Evolutionary conservation across 345 rosid genomes (phyloP).

Genomic region (Linum usitatissimum): DNA sequence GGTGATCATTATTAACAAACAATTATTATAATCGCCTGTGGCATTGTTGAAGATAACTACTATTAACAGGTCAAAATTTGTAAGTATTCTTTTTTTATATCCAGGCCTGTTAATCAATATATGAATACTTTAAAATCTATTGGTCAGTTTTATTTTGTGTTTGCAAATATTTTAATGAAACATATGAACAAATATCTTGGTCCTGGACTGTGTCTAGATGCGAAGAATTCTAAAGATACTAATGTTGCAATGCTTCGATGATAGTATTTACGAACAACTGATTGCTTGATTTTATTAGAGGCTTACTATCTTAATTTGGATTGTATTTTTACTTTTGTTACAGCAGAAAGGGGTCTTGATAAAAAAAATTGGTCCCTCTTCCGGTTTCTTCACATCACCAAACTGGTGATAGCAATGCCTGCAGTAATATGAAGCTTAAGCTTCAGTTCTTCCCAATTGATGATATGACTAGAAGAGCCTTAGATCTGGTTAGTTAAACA

Average conservation of each 20-base stretch:
- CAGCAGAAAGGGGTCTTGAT: slow-evolving; percentile 35
- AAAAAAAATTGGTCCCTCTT: slow-evolving; percentile 32
- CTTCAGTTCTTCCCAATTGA: slow-evolving; percentile 95
- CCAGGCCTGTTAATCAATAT: too few species aligned
- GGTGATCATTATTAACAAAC: too few species aligned
- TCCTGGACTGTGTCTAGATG: slow-evolving; percentile 83
- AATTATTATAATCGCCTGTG: too few species aligned
- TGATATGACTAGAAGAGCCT: slow-evolving; percentile 69
- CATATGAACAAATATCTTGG: slow-evolving; percentile 96
- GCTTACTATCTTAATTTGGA: not conserved
- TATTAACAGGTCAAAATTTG: too few species aligned
- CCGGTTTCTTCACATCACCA: slow-evolving; percentile 37
- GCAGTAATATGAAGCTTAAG: slow-evolving; percentile 58
- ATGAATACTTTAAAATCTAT: too few species aligned
- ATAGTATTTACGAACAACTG: slow-evolving; percentile 27
- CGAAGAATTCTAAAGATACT: slow-evolving; percentile 94
- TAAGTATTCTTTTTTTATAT: too few species aligned
- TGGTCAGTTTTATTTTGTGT: too few species aligned
- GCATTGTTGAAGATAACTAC: too few species aligned
- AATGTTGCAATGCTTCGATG: slow-evolving; percentile 99
- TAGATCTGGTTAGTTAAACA: slow-evolving; percentile 64
- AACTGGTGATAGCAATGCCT: slow-evolving; percentile 37
- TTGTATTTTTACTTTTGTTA: slow-evolving; percentile 16
- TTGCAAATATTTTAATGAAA: too few species aligned
- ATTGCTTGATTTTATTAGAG: not conserved